These are phyloP conservation scores for Talaromyces sp. DNA, from an alignment of 2,329 filamentous ascomycete genomes.

Conservation along the genomic window DNA sequence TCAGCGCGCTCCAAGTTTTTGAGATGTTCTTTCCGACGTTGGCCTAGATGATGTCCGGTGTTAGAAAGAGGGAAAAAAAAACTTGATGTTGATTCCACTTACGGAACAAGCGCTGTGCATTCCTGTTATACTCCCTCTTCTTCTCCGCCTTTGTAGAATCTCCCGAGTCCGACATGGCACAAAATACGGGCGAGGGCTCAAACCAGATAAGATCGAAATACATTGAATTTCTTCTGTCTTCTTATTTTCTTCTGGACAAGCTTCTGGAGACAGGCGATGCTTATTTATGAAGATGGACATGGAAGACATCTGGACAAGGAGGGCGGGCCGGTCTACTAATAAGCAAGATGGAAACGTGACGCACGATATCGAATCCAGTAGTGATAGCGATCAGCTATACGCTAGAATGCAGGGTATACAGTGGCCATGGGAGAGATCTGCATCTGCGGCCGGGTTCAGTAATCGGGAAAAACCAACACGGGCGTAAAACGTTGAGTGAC, in stretches of 20 bases:
- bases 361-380: background rate
- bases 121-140: conserved; percentile 33
- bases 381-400: background rate
- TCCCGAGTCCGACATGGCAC: conserved; percentile 23
- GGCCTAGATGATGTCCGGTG: conserved; percentile 23
- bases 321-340: background rate
- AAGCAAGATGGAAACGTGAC: background rate
- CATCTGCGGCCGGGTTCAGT: background rate
- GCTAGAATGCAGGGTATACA: background rate
- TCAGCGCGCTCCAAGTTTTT: conserved; percentile 41
- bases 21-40: conserved; percentile 41
- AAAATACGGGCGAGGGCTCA: background rate
- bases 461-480: background rate
- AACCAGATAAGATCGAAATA: background rate
- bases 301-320: background rate
- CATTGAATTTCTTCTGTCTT: background rate
- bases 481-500: background rate
- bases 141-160: conserved; percentile 24
- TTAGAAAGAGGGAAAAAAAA: background rate
- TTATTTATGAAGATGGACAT: background rate
- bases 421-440: background rate
- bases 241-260: background rate
- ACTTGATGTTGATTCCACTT: conserved; percentile 8
- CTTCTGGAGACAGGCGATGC: background rate
- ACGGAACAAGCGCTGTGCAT: conserved; percentile 43